A percentile compares a stretch with the other conserved stretches of the same genome.
phyloP scores from a whole-genome alignment of 208 protist species.

The Trypanosoma scelopori region DNA sequence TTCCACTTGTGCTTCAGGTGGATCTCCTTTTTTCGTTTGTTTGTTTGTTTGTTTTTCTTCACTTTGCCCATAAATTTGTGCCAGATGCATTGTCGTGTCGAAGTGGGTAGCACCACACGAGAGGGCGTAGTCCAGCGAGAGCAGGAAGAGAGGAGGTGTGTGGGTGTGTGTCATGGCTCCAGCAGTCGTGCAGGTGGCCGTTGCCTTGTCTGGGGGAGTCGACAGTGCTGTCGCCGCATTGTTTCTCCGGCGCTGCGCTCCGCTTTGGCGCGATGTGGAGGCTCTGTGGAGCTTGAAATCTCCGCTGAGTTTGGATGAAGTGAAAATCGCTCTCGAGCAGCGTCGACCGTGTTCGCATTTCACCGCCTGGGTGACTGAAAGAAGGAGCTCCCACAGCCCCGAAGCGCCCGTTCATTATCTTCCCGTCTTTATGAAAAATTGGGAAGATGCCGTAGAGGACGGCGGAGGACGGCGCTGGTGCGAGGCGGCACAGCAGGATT shows the following conservation, averaged over 20 bases:
- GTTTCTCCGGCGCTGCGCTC: conserved; percentile 58
- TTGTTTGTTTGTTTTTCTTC: background rate
- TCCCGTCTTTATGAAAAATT: conserved; percentile 70
- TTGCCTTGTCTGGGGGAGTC: conserved; percentile 78
- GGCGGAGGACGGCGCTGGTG: conserved; percentile 41
- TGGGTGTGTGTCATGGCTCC: conserved; percentile 1
- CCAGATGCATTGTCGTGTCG: no score
- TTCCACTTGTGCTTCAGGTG: background rate
- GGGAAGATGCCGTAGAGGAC: conserved; percentile 57
- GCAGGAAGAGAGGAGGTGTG: background rate
- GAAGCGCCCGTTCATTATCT: conserved; percentile 29
- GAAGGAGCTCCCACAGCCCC: conserved; percentile 2
- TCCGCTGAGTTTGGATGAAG: conserved; percentile 18
- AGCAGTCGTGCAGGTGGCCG: conserved; percentile 39
- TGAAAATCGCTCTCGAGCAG: conserved; percentile 28
- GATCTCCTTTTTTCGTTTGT: background rate
- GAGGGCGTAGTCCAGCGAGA: no score
- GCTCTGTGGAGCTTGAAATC: conserved; percentile 30
- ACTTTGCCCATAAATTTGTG: background rate
- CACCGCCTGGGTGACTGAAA: background rate
- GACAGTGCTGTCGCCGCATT: conserved; percentile 77
- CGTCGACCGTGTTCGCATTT: conserved; percentile 29
- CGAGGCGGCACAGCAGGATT: conserved; percentile 44
- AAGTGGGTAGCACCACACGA: no score
- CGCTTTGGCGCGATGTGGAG: conserved; percentile 42